These are phyloP conservation scores for Botrytis galanthina DNA, from an alignment of 2,329 filamentous ascomycete species.

Conservation along the genomic window DNA sequence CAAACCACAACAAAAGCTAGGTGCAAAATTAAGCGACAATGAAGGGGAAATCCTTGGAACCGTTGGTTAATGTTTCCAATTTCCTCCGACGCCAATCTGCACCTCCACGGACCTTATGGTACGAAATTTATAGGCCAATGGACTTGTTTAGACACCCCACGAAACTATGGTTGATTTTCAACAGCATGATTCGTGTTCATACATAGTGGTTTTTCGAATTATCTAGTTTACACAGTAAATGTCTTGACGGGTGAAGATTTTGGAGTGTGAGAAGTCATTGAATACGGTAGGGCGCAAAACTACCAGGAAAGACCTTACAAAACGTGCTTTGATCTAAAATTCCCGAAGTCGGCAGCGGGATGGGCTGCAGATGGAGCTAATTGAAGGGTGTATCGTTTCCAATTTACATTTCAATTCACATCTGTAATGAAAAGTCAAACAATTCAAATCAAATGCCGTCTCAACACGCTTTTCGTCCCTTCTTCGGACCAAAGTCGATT, in stretches of 20 bases:
- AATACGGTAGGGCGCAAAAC: neutral
- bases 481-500: neutral
- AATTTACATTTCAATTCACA: neutral
- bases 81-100: neutral
- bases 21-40: slow-evolving; percentile 11
- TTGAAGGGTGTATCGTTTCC: neutral
- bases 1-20: neutral
- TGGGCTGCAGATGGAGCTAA: slow-evolving; percentile 10
- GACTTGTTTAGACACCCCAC: neutral
- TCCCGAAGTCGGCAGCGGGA: slow-evolving; percentile 11
- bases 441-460: neutral
- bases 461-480: neutral
- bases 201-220: neutral
- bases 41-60: slow-evolving; percentile 12
- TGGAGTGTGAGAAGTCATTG: neutral
- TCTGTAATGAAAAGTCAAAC: neutral
- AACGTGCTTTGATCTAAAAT: slow-evolving; percentile 1
- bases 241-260: neutral
- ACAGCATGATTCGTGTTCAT: neutral
- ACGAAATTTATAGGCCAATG: neutral
- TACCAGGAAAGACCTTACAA: neutral
- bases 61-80: neutral
- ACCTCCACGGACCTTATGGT: neutral
- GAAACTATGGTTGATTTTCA: neutral
- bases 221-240: neutral